Base-by-base conservation (phyloP, 495 filamentous ascomycete species). In the Acidomyces sp. region DNA sequence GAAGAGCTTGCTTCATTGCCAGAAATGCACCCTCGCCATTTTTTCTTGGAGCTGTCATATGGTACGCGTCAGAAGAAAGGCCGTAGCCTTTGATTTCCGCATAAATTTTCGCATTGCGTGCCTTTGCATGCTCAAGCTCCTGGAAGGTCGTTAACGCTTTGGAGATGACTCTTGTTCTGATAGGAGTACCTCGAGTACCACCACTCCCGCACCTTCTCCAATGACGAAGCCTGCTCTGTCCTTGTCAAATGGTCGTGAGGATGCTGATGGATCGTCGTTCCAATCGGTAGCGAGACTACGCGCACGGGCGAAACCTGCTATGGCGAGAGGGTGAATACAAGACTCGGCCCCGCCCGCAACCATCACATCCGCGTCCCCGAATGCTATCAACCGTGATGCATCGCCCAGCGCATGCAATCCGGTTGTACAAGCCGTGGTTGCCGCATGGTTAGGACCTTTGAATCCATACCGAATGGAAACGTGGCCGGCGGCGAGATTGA, bases 351-450 rank as follows among this genome's bases (percentile, higher is more conserved):
- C 88, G 21, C 90, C 90, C 25, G 90, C 86, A 10, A 97, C 63
- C 86, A 97, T 95, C 18, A 96, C 77, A 55, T 93, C 72, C 17
- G 88, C 88, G 54, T 95, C 88, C 21, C 85, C 85, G 61, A 73
- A 81, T 20, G 81, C 75, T 49, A 97, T 93, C 54, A 95, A 85
- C 7, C 88, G 76, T 29, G 80, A 74, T 24, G 90, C 90, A 55
- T 97, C 90, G 21, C 87, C 87, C 42, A 97, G 78, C 5, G 86
- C 81, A 65, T 97, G 88, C 6, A 86, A 85, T 2, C 88, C 87
- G 0, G 90, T 95, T 0, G 90, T 94, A 51, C 90, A 97, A 34
- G 90, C 90, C 17, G 90, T 95, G 3, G 86, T 93, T 34, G 74
- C 82, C 11, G 88, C 71, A 61, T 93, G 86, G 48, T 90, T 93